Evolutionary conservation across 2,329 filamentous ascomycete species (phyloP).

Genomic region (Domatiomyces globalis): DNA sequence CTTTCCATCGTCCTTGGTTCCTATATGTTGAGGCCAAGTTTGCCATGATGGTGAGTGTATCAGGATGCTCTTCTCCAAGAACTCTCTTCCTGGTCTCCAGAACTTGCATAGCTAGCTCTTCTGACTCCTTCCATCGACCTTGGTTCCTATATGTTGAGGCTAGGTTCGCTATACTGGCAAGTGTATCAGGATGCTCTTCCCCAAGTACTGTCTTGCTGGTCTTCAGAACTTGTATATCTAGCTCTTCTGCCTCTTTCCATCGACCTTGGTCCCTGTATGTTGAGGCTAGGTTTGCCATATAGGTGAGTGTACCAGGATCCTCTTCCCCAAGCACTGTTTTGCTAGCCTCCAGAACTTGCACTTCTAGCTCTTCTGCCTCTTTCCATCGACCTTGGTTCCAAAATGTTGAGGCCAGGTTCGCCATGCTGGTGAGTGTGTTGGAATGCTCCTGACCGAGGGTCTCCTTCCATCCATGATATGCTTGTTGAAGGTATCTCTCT

Average conservation of each 20-base stretch:
- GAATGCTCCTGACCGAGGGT: neutral
- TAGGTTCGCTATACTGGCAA: neutral
- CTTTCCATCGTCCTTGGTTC: too few relatives aligned
- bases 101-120: constrained; percentile 6
- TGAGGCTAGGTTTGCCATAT: constrained; percentile 18
- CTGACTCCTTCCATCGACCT: constrained; percentile 4
- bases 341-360: constrained; percentile 6
- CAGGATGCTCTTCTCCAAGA: neutral
- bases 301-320: constrained; percentile 7
- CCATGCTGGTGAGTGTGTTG: neutral
- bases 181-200: constrained; percentile 2
- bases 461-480: neutral
- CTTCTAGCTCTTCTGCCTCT: constrained; percentile 5
- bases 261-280: too few relatives aligned
- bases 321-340: neutral
- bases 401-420: neutral
- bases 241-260: constrained; percentile 5
- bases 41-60: constrained; percentile 13
- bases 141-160: neutral
- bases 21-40: too few relatives aligned
- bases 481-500: neutral
- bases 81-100: constrained; percentile 3
- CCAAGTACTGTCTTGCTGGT: neutral
- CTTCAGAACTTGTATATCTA: constrained; percentile 7
- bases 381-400: constrained; percentile 2